These are phyloP conservation scores for Pestalotiopsis sp. DNA, from an alignment of 2,329 filamentous ascomycete genomes.

Conservation along the genomic window DNA sequence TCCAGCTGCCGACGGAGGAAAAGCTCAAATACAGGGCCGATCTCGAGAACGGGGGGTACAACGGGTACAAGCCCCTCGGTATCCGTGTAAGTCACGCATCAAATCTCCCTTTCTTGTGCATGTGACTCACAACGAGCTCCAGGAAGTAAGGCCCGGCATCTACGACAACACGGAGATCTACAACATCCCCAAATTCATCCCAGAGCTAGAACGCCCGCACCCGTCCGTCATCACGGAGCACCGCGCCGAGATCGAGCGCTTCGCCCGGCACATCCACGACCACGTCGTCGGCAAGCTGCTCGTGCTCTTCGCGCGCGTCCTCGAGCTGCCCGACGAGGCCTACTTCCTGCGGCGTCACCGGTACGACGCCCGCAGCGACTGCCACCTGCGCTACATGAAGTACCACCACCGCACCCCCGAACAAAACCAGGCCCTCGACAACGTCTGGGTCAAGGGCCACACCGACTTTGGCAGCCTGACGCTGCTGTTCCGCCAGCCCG, in stretches of 20 bases:
- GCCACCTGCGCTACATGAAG: slow-evolving; percentile 44
- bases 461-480: slow-evolving; percentile 44
- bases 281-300: slow-evolving; percentile 37
- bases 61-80: slow-evolving; percentile 56
- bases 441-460: slow-evolving; percentile 43
- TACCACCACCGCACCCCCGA: slow-evolving; percentile 37
- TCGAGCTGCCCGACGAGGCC: slow-evolving; percentile 38
- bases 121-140: neutral
- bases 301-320: slow-evolving; percentile 39
- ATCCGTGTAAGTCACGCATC: slow-evolving; percentile 26
- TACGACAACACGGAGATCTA: slow-evolving; percentile 43
- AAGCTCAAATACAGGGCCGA: slow-evolving; percentile 60
- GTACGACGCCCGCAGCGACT: slow-evolving; percentile 37
- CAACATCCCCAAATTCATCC: slow-evolving; percentile 44
- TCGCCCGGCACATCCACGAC: slow-evolving; percentile 46
- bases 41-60: slow-evolving; percentile 56
- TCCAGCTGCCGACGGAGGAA: slow-evolving; percentile 57
- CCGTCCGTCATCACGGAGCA: slow-evolving; percentile 36
- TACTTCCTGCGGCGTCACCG: slow-evolving; percentile 38
- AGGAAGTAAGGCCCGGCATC: slow-evolving; percentile 36
- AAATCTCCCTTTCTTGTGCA: too few relatives aligned
- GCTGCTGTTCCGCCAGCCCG: slow-evolving; percentile 41
- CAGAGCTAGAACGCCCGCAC: slow-evolving; percentile 33
- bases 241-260: slow-evolving; percentile 34
- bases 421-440: slow-evolving; percentile 38